Conservation (phyloP, 805 yeast species). For the Blastobotrys peoriensis region DNA sequence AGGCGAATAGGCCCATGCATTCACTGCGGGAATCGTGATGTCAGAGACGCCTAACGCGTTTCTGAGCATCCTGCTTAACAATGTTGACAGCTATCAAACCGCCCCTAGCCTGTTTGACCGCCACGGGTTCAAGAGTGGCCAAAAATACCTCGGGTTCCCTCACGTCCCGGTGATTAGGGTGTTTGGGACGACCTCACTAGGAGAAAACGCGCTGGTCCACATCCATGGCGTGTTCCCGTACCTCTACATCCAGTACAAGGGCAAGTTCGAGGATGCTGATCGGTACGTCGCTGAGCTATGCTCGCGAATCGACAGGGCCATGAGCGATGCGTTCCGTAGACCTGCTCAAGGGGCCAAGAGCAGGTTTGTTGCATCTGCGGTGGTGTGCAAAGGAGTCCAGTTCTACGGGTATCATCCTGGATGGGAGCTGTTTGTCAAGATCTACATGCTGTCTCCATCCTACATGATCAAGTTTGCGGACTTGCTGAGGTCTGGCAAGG, state of each 20-base stretch:
- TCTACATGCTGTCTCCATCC: constrained; percentile 59
- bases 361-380: constrained; percentile 28
- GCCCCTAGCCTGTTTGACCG: constrained; percentile 10
- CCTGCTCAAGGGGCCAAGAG: constrained; percentile 12
- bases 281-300: constrained; percentile 16
- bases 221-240: constrained; percentile 85
- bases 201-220: constrained; percentile 59
- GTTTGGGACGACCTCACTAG: constrained; percentile 63
- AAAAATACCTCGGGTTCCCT: constrained; percentile 9
- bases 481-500: constrained; percentile 40
- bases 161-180: constrained; percentile 71
- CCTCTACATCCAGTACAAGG: constrained; percentile 58
- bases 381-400: constrained; percentile 65
- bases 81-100: constrained; percentile 28
- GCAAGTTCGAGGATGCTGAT: constrained; percentile 27
- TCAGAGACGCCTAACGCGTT: background rate
- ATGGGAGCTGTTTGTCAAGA: constrained; percentile 57
- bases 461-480: constrained; percentile 50
- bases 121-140: constrained; percentile 2
- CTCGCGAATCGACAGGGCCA: constrained; percentile 23
- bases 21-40: too few relatives aligned
- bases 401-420: constrained; percentile 80
- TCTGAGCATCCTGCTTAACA: constrained; percentile 23
- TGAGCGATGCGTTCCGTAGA: constrained; percentile 24
- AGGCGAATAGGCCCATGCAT: too few relatives aligned